Percentiles rank a stretch among this genome's conserved stretches.
These are phyloP conservation scores for Ogataea naganishii DNA, from an alignment of 805 yeast species.

Conservation along the genomic window DNA sequence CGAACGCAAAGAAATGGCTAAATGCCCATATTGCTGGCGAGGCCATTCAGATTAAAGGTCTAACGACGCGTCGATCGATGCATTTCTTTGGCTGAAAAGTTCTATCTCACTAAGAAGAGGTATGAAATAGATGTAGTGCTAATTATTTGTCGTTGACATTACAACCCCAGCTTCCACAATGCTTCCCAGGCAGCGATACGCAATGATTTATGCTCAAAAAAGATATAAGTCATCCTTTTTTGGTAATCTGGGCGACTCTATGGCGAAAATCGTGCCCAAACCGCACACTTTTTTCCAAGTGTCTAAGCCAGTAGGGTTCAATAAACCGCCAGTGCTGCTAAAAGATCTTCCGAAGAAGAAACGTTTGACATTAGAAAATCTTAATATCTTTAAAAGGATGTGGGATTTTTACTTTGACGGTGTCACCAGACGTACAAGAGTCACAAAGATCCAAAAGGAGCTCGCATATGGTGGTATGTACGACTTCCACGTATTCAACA, in stretches of 20 bases:
- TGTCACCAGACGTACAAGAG: constrained; percentile 24
- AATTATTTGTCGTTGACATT: too few species aligned
- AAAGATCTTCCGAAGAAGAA: constrained; percentile 13
- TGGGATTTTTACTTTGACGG: constrained; percentile 29
- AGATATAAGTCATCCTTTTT: constrained; percentile 14
- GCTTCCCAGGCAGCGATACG: too few species aligned
- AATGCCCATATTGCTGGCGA: too few species aligned
- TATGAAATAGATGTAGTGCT: too few species aligned
- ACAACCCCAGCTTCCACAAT: too few species aligned
- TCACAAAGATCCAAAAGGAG: constrained; percentile 42
- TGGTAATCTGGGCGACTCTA: constrained; percentile 23
- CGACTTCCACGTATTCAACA: constrained; percentile 53
- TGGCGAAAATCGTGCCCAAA: constrained; percentile 23
- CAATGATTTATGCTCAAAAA: constrained; percentile 1
- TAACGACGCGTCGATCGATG: too few species aligned
- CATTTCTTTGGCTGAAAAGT: too few species aligned
- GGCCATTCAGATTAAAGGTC: too few species aligned
- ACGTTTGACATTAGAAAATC: constrained; percentile 17
- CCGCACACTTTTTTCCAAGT: constrained; percentile 24
- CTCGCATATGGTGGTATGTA: constrained; percentile 61
- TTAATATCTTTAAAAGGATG: constrained; percentile 20
- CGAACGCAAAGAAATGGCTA: too few species aligned
- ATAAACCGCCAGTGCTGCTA: constrained; percentile 15
- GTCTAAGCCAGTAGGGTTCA: constrained; percentile 23
- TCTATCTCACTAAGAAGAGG: too few species aligned